Conservation (phyloP, 495 filamentous ascomycete genomes). For the Xylaria cubensis region DNA sequence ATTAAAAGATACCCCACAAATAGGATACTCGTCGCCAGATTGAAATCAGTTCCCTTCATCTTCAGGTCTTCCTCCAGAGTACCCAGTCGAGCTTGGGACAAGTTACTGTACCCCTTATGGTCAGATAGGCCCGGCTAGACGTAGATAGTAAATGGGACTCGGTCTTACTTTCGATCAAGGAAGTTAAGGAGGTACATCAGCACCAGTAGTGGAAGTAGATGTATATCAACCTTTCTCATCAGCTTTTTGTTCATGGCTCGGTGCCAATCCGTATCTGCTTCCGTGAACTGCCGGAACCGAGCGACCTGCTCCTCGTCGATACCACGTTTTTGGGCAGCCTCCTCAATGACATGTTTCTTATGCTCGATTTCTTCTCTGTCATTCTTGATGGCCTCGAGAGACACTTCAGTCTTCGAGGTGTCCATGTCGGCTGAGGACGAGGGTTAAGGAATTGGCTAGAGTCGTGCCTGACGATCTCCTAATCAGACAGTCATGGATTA, state of each 20-base stretch:
- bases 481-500: not conserved
- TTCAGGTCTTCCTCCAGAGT: slow-evolving; percentile 53
- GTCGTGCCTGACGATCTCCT: not conserved
- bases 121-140: not conserved
- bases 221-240: slow-evolving; percentile 50
- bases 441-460: not conserved
- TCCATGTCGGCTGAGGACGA: slow-evolving; percentile 21
- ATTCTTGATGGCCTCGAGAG: slow-evolving; percentile 25
- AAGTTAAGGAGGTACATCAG: slow-evolving; percentile 55
- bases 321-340: slow-evolving; percentile 15
- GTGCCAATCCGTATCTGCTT: slow-evolving; percentile 38
- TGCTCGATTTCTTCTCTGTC: slow-evolving; percentile 29
- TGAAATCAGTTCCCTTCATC: slow-evolving; percentile 57
- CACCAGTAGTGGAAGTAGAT: slow-evolving; percentile 49
- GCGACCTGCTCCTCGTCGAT: slow-evolving; percentile 34
- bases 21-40: slow-evolving; percentile 63
- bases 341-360: slow-evolving; percentile 24
- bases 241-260: slow-evolving; percentile 34
- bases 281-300: slow-evolving; percentile 36
- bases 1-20: slow-evolving; percentile 64
- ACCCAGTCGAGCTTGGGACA: slow-evolving; percentile 51
- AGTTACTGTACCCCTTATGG: slow-evolving; percentile 38
- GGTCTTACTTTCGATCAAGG: slow-evolving; percentile 49
- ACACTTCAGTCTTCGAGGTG: slow-evolving; percentile 15
- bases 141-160: not conserved